phyloP scores from a whole-genome alignment of 495 filamentous ascomycete species.

The Mytilinidion resinicola region DNA sequence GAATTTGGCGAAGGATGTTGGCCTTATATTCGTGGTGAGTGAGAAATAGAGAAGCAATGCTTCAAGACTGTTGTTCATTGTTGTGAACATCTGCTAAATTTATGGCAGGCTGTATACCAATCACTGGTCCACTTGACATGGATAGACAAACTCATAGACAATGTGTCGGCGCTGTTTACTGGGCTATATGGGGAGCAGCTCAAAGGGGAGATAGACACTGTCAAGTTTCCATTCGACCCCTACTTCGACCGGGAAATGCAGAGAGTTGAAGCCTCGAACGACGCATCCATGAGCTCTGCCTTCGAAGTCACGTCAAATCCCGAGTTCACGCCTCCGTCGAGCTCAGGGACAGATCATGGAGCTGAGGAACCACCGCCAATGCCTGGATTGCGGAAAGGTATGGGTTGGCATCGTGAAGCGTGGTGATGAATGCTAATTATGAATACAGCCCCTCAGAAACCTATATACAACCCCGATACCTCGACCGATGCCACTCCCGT shows the following conservation, averaged over 20 bases:
- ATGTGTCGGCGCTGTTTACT: slow-evolving; percentile 83
- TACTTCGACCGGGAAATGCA: slow-evolving; percentile 91
- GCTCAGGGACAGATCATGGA: slow-evolving; percentile 30
- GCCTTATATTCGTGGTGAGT: slow-evolving; percentile 90
- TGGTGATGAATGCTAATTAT: background rate
- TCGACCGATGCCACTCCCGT: slow-evolving; percentile 59
- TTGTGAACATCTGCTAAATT: slow-evolving; percentile 5
- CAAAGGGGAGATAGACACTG: slow-evolving; percentile 65
- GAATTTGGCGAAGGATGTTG: slow-evolving; percentile 84
- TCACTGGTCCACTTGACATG: slow-evolving; percentile 90
- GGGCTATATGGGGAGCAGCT: slow-evolving; percentile 83
- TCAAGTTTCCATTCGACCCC: slow-evolving; percentile 75
- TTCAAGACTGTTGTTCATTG: too few relatives aligned
- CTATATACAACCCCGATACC: slow-evolving; percentile 35
- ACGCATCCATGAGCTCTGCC: slow-evolving; percentile 34
- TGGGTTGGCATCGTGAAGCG: background rate
- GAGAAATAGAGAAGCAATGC: slow-evolving; percentile 11
- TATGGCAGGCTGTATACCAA: slow-evolving; percentile 81
- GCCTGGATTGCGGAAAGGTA: slow-evolving; percentile 47
- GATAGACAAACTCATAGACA: slow-evolving; percentile 95
- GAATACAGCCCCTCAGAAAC: slow-evolving; percentile 17
- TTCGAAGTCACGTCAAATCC: slow-evolving; percentile 25
- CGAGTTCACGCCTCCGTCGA: slow-evolving; percentile 37
- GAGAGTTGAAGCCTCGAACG: slow-evolving; percentile 64
- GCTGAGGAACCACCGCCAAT: slow-evolving; percentile 47